Conservation (phyloP, 2,329 filamentous ascomycete species). For the Ophiostoma ips region DNA sequence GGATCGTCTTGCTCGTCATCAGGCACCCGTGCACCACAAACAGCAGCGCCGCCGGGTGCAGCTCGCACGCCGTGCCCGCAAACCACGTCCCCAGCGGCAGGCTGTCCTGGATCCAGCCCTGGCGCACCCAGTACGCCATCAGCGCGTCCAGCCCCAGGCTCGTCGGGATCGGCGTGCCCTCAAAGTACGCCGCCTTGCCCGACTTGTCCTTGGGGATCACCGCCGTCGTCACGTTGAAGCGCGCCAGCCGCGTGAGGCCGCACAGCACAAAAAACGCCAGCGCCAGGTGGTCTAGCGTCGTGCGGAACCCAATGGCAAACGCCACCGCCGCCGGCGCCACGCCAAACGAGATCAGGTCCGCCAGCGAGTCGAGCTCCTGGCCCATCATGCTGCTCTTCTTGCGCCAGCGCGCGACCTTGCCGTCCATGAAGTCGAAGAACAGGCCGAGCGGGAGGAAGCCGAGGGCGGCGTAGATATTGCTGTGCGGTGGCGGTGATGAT, state of each 20-base stretch:
- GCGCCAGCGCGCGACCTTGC: slow-evolving; percentile 89
- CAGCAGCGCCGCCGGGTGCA: slow-evolving; percentile 68
- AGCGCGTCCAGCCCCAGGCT: slow-evolving; percentile 65
- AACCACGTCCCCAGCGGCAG: slow-evolving; percentile 64
- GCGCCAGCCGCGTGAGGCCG: slow-evolving; percentile 80
- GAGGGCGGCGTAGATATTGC: slow-evolving; percentile 69
- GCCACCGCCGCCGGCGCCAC: slow-evolving; percentile 77
- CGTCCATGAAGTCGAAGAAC: slow-evolving; percentile 98
- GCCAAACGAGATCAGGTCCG: slow-evolving; percentile 92
- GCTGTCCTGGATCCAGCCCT: slow-evolving; percentile 64
- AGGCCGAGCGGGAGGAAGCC: slow-evolving; percentile 81
- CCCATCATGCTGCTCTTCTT: slow-evolving; percentile 97
- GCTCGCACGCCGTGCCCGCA: slow-evolving; percentile 55
- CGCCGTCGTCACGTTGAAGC: slow-evolving; percentile 92
- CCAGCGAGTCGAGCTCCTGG: slow-evolving; percentile 89
- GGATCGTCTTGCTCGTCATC: slow-evolving; percentile 91
- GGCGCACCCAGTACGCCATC: slow-evolving; percentile 80
- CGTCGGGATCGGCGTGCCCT: slow-evolving; percentile 92
- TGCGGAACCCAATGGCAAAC: slow-evolving; percentile 80
- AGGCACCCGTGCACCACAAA: slow-evolving; percentile 83
- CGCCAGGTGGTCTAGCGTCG: slow-evolving; percentile 63
- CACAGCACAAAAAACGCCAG: slow-evolving; percentile 87
- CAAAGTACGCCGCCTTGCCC: slow-evolving; percentile 91
- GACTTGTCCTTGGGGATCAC: slow-evolving; percentile 80
- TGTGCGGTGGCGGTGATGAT: slow-evolving; percentile 36